phyloP scores from a whole-genome alignment of 768 basidiomycete species.

The Coprinopsis strossmayeri region DNA sequence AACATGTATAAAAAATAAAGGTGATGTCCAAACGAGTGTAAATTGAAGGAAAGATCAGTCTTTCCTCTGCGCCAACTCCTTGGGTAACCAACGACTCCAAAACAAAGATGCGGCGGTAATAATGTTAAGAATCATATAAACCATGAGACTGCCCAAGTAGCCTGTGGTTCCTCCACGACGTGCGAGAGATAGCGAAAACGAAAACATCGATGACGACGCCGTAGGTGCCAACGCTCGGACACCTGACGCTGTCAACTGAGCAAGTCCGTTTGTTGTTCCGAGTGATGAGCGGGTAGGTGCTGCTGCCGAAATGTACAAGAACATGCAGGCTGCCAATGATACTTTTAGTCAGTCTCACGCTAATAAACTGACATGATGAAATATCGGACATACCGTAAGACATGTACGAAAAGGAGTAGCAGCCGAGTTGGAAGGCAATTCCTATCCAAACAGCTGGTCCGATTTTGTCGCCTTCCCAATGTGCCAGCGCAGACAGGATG shows the following conservation, averaged over 20 bases:
- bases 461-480: constrained; percentile 28
- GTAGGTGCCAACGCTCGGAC: constrained; percentile 39
- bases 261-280: constrained; percentile 54
- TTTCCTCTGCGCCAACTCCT: background rate
- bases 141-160: background rate
- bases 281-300: constrained; percentile 49
- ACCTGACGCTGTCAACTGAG: constrained; percentile 23
- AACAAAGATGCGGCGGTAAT: background rate
- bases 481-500: constrained; percentile 30
- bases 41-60: background rate
- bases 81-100: background rate
- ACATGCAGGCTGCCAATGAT: constrained; percentile 39
- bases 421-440: constrained; percentile 32
- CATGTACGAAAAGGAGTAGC: constrained; percentile 14
- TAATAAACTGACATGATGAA: too few species aligned
- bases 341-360: background rate
- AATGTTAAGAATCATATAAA: background rate
- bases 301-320: constrained; percentile 51
- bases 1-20: too few species aligned
- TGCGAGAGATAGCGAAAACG: constrained; percentile 34
- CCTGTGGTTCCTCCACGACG: background rate
- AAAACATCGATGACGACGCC: constrained; percentile 48
- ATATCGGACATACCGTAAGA: constrained; percentile 12
- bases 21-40: too few species aligned
- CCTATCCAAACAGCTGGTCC: constrained; percentile 22